phyloP scores from a whole-genome alignment of 2,329 filamentous ascomycete species.

The Fusarium globosum region DNA sequence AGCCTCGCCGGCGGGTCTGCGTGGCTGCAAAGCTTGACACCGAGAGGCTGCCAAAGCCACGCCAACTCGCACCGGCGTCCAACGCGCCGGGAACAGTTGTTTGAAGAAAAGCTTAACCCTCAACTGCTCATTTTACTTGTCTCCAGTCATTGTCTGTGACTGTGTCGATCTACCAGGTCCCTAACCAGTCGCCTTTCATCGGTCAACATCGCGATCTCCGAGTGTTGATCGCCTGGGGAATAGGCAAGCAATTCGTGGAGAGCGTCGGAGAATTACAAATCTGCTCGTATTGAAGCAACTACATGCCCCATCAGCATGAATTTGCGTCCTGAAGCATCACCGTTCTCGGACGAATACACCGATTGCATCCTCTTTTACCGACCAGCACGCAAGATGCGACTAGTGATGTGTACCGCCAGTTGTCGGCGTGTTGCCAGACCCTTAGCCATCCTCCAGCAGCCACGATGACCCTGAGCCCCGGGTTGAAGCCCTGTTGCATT shows the following conservation, averaged over 20 bases:
- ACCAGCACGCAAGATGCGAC: slow-evolving; percentile 6
- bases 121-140: slow-evolving; percentile 39
- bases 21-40: slow-evolving; percentile 29
- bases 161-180: slow-evolving; percentile 31
- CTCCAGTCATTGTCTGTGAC: slow-evolving; percentile 18
- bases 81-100: slow-evolving; percentile 32
- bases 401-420: slow-evolving; percentile 20
- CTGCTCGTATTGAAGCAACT: neutral
- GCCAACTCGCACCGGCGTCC: slow-evolving; percentile 35
- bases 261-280: slow-evolving; percentile 16
- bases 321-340: neutral
- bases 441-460: slow-evolving; percentile 29
- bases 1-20: slow-evolving; percentile 19
- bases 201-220: slow-evolving; percentile 29
- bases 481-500: slow-evolving; percentile 42
- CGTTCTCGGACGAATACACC: slow-evolving; percentile 5
- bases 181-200: slow-evolving; percentile 20
- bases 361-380: slow-evolving; percentile 5
- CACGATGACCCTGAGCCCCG: slow-evolving; percentile 36
- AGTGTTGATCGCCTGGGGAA: slow-evolving; percentile 13
- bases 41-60: slow-evolving; percentile 23
- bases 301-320: neutral
- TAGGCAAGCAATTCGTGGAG: slow-evolving; percentile 15
- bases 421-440: slow-evolving; percentile 18
- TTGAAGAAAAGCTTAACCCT: slow-evolving; percentile 35